Conservation (phyloP, 2,329 filamentous ascomycete genomes). For the Epichloe baconii region DNA sequence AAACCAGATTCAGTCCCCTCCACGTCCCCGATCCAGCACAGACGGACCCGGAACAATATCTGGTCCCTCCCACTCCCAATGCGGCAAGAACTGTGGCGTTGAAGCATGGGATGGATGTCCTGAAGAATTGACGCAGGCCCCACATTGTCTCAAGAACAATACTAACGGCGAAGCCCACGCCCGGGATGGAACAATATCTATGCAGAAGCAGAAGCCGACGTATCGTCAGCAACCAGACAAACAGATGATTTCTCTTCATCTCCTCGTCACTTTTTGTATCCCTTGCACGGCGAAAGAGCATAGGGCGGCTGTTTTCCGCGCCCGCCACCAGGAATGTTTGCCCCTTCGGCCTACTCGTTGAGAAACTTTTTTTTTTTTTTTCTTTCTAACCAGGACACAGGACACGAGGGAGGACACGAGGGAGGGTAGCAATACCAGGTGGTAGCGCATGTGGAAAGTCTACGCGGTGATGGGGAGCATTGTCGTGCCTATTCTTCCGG, state of each 20-base stretch:
- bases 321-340: too few species aligned
- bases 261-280: neutral
- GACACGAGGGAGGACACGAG: too few species aligned
- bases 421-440: too few species aligned
- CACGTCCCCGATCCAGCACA: too few species aligned
- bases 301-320: too few species aligned
- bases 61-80: too few species aligned
- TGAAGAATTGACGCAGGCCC: neutral
- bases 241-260: neutral
- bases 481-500: neutral
- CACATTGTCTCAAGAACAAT: slow-evolving; percentile 19
- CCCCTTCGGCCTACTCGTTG: neutral
- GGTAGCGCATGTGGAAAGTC: neutral
- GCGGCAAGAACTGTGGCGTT: too few species aligned
- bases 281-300: too few species aligned
- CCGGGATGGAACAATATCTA: slow-evolving; percentile 18
- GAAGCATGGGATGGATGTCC: too few species aligned
- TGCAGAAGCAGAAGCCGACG: neutral
- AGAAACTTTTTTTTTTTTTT: neutral
- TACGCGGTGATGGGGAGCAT: neutral
- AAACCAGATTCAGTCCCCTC: too few species aligned
- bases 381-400: too few species aligned
- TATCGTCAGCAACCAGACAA: slow-evolving; percentile 1
- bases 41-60: too few species aligned
- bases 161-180: slow-evolving; percentile 18